These are phyloP conservation scores for Nakaseomyces delphensis DNA, from an alignment of 1,139 yeast species.

Conservation along the genomic window DNA sequence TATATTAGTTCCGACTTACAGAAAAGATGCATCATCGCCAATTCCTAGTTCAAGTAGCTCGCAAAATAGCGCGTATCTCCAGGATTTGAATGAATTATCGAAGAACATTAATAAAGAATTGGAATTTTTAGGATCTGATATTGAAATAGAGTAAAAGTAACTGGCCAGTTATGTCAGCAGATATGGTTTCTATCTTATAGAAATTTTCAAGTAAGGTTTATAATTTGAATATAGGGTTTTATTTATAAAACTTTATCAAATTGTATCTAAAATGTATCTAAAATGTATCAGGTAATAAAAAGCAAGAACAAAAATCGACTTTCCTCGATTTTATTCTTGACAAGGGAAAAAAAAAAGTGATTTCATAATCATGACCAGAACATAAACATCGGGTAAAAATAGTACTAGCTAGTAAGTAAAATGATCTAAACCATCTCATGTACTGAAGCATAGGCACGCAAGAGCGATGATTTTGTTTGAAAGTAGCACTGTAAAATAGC, in stretches of 20 bases:
- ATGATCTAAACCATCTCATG: background rate
- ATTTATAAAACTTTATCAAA: conserved; percentile 3
- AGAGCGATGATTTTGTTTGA: no score
- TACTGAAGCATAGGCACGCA: no score
- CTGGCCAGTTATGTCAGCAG: no score
- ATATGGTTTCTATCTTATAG: no score
- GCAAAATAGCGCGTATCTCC: background rate
- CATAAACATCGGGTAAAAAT: conserved; percentile 3
- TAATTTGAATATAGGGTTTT: no score
- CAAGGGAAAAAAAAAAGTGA: background rate
- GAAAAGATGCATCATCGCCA: background rate
- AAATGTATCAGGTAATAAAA: background rate
- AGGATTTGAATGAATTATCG: conserved; percentile 6
- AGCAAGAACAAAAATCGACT: background rate
- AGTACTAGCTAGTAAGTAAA: background rate
- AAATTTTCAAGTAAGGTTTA: no score
- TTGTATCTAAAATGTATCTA: conserved; percentile 2
- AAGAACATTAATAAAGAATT: conserved; percentile 6
- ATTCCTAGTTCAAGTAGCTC: background rate
- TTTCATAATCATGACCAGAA: background rate
- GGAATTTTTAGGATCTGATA: conserved; percentile 21
- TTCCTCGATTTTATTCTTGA: no score
- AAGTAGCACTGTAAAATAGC: background rate
- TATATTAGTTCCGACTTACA: background rate
- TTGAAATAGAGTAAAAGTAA: conserved; percentile 17